Base-by-base conservation (phyloP, 2,329 filamentous ascomycete species). In the Fusarium sp. region DNA sequence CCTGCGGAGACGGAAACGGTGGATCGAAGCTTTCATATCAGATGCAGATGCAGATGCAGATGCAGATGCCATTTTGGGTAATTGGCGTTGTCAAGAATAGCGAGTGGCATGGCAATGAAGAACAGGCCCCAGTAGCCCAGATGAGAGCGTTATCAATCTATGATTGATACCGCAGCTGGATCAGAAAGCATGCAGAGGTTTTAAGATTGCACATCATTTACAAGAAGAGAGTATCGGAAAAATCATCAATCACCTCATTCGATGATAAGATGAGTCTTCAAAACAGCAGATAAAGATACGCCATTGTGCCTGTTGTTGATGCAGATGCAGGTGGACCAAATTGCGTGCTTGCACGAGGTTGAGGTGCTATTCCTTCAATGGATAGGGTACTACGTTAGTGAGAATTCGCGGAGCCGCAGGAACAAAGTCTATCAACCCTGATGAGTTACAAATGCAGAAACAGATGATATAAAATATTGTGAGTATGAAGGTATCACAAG, bases 21-120 rank as follows among this genome's bases (percentile, higher is more conserved):
- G 67, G 75, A 75, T 69, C 60, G 75, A 76, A 48, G 69, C 71
- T 55, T 76, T 76, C 75, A 77, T 73, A 48, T 74, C 74, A 50
- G 76, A 70, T 67, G 70, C 73, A 53, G 76, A 70, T 67, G 70
- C 73, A 53, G 76, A 70, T 66, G 70, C 75, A 53, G 76, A 70
- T 67, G 70, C 73, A 53, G 76, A 70, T 66, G 70, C 75, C 68
- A 76, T 76, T 73, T 69, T 64, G 57, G 71, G 67, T 55, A 50
- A 55, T 37, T 17, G 50, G 52, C 23, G 59, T 40, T 55, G 23
- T 69, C 10, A 38, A 38, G 30, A 49, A 26, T 54, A 56, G 61
- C 64, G 26, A 46, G 33, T 60, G 52, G 66, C 69, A 72, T 71
- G 42, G 26, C 44, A 52, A 27, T 49, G 45, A 17, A 26, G 18